These are phyloP conservation scores for Colletotrichum sp. DNA, from an alignment of 2,329 filamentous ascomycete species.

Conservation along the genomic window DNA sequence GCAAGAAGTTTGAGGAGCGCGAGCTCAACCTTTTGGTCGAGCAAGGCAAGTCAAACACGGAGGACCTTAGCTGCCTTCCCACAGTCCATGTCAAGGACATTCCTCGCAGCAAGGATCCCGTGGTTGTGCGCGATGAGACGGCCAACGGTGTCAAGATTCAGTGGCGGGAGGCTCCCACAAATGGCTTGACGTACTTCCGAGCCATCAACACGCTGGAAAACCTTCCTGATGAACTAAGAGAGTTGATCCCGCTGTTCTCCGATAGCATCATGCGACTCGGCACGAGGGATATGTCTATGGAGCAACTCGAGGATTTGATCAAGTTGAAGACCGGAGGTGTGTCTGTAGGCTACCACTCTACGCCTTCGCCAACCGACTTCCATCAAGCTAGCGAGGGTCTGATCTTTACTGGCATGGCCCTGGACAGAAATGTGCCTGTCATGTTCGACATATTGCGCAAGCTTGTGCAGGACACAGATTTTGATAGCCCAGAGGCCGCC, in stretches of 20 bases:
- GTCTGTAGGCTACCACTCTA: slow-evolving; percentile 82
- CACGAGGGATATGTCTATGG: slow-evolving; percentile 87
- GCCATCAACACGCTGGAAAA: slow-evolving; percentile 81
- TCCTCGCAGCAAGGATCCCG: slow-evolving; percentile 72
- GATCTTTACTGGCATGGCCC: slow-evolving; percentile 81
- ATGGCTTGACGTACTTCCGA: slow-evolving; percentile 94
- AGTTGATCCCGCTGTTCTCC: slow-evolving; percentile 87
- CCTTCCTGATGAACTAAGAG: slow-evolving; percentile 82
- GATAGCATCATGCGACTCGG: slow-evolving; percentile 93
- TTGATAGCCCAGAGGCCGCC: slow-evolving; percentile 81
- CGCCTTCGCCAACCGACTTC: slow-evolving; percentile 76
- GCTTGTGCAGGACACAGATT: slow-evolving; percentile 86
- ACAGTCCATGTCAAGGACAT: slow-evolving; percentile 91
- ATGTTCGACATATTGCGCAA: slow-evolving; percentile 89
- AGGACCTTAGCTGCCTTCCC: slow-evolving; percentile 87
- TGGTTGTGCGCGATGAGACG: slow-evolving; percentile 66
- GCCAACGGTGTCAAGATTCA: slow-evolving; percentile 74
- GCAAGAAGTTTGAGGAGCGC: slow-evolving; percentile 73
- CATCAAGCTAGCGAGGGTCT: slow-evolving; percentile 79
- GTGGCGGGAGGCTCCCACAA: slow-evolving; percentile 92
- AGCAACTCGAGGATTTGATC: slow-evolving; percentile 93
- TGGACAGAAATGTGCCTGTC: slow-evolving; percentile 87
- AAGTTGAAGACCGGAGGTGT: slow-evolving; percentile 96
- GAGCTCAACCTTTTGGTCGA: slow-evolving; percentile 82
- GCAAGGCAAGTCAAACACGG: slow-evolving; percentile 82